A percentile compares a stretch with the other conserved stretches of the same genome.
Evolutionary conservation across 164 flowering plant genomes (phyloP).

Genomic region (Platanus orientalis): DNA sequence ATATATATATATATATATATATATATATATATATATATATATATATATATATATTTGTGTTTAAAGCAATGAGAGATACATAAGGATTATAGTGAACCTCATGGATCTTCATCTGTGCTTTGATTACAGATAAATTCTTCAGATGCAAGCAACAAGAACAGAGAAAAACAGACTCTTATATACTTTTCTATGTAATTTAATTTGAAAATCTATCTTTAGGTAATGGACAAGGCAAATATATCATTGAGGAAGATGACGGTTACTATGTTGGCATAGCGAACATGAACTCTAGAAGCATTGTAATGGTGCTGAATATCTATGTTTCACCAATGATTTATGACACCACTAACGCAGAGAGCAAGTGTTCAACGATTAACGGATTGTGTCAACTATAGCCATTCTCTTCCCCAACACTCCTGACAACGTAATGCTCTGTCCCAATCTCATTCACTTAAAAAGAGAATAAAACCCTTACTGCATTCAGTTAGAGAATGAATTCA

Average conservation of each 20-base stretch:
- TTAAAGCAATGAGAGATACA: slow-evolving; percentile 12
- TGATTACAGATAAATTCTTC: background rate
- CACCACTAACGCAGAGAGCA: too few species aligned
- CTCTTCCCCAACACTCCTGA: too few species aligned
- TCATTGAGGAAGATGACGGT: slow-evolving; percentile 41
- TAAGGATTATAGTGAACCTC: slow-evolving; percentile 20
- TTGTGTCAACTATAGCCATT: too few species aligned
- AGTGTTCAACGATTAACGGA: too few species aligned
- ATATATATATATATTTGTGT: too few species aligned
- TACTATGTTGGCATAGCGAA: slow-evolving; percentile 40
- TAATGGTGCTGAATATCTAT: too few species aligned
- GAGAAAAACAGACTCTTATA: too few species aligned
- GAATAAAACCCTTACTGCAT: too few species aligned
- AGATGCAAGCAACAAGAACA: too few species aligned
- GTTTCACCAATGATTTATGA: too few species aligned
- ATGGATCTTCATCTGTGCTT: background rate
- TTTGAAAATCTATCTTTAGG: slow-evolving; percentile 17
- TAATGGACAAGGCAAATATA: slow-evolving; percentile 34
- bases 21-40: slow-evolving; percentile 1
- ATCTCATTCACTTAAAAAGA: background rate
- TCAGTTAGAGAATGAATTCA: background rate
- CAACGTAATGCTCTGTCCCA: slow-evolving; percentile 24
- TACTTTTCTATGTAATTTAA: background rate
- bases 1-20: background rate
- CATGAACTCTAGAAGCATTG: slow-evolving; percentile 33